Conservation (phyloP, 768 basidiomycete species). For the Kwoniella sp. region DNA sequence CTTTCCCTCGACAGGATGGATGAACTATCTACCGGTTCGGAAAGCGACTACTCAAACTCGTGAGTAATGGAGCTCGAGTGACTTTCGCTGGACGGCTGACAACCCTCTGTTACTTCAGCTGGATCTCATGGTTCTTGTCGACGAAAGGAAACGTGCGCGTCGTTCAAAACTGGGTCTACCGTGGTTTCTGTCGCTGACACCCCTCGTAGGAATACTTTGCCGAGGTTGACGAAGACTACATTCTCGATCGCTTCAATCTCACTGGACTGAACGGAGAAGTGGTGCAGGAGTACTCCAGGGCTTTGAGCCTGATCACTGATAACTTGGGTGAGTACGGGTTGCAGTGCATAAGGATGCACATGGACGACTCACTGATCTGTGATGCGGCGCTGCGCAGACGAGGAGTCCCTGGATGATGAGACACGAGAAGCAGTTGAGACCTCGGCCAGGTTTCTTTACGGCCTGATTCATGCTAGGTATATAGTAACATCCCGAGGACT, state of each 20-base stretch:
- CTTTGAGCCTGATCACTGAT: slow-evolving; percentile 92
- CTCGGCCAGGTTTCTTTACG: slow-evolving; percentile 87
- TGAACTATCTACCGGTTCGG: slow-evolving; percentile 65
- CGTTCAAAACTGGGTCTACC: neutral
- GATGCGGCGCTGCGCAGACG: no score
- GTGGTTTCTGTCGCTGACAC: neutral
- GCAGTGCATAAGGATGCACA: no score
- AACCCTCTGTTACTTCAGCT: slow-evolving; percentile 54
- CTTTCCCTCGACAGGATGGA: slow-evolving; percentile 45
- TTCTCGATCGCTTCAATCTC: slow-evolving; percentile 98
- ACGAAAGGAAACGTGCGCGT: slow-evolving; percentile 74
- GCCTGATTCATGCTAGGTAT: slow-evolving; percentile 94
- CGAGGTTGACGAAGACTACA: slow-evolving; percentile 97
- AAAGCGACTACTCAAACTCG: slow-evolving; percentile 89
- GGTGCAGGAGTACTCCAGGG: slow-evolving; percentile 87
- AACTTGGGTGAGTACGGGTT: slow-evolving; percentile 67
- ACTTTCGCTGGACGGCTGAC: neutral
- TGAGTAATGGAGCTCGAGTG: slow-evolving; percentile 51
- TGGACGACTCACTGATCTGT: no score
- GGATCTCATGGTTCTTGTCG: slow-evolving; percentile 96
- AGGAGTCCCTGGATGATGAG: slow-evolving; percentile 85
- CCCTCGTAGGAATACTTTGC: slow-evolving; percentile 80
- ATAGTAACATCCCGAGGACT: slow-evolving; percentile 91
- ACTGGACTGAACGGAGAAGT: slow-evolving; percentile 88
- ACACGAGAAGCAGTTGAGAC: slow-evolving; percentile 85